phyloP scores from a whole-genome alignment of 495 filamentous ascomycete genomes.

The Hyaloscypha variabilis region DNA sequence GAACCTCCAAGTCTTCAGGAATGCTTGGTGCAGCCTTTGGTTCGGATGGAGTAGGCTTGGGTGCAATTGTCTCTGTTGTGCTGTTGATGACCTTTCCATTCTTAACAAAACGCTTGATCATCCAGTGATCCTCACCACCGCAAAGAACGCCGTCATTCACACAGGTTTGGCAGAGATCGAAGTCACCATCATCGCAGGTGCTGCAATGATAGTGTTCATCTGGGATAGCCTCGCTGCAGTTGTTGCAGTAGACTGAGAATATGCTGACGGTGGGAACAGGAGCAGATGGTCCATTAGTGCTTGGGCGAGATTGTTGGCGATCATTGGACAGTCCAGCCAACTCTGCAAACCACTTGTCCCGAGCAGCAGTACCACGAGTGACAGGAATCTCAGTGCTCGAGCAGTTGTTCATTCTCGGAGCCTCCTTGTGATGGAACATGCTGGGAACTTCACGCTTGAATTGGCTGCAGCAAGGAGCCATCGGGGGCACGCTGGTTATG shows the following conservation, averaged over 20 bases:
- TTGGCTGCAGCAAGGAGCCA: constrained; percentile 18
- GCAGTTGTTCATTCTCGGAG: constrained; percentile 12
- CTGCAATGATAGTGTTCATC: constrained; percentile 93
- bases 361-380: constrained; percentile 32
- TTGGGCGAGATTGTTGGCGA: constrained; percentile 17
- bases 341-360: constrained; percentile 42
- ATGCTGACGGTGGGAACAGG: constrained; percentile 15
- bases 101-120: constrained; percentile 86
- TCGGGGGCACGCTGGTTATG: neutral
- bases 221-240: constrained; percentile 75
- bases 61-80: constrained; percentile 75
- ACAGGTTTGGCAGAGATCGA: constrained; percentile 86
- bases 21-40: constrained; percentile 23
- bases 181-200: constrained; percentile 90
- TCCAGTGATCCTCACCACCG: constrained; percentile 77
- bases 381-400: constrained; percentile 34
- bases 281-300: neutral
- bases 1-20: constrained; percentile 27
- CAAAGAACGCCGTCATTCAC: constrained; percentile 76
- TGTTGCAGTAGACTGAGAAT: constrained; percentile 88
- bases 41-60: constrained; percentile 50
- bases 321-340: constrained; percentile 35
- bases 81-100: constrained; percentile 81
- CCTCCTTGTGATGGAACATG: constrained; percentile 15
- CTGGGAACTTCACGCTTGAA: constrained; percentile 15